Evolutionary conservation across 352 stramenopile species (phyloP).

Genomic region (Pythium scleroteichum): DNA sequence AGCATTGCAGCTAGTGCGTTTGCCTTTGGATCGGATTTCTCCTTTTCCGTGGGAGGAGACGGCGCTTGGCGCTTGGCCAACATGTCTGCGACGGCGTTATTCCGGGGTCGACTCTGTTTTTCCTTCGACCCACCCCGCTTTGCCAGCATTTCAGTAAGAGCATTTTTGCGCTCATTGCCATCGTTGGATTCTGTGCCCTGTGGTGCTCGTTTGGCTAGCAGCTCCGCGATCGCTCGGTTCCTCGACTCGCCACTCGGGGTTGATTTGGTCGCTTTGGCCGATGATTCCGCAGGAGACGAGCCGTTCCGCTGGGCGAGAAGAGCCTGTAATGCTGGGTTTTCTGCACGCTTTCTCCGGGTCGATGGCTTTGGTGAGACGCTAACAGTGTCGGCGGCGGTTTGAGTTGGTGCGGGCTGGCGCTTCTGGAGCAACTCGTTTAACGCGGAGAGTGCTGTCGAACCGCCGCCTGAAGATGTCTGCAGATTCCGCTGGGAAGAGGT

Average conservation of each 20-base stretch:
- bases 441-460: slow-evolving; percentile 17
- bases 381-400: background rate
- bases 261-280: background rate
- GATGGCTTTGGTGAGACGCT: slow-evolving; percentile 1
- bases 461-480: background rate
- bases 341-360: slow-evolving; percentile 10
- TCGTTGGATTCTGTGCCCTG: background rate
- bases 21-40: slow-evolving; percentile 4
- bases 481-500: slow-evolving; percentile 9
- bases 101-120: background rate
- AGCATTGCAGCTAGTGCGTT: slow-evolving; percentile 39
- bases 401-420: slow-evolving; percentile 13
- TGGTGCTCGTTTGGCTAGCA: slow-evolving; percentile 15
- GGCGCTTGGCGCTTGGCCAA: slow-evolving; percentile 5
- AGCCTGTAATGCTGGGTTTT: slow-evolving; percentile 22
- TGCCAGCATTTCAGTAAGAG: slow-evolving; percentile 29
- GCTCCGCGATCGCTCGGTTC: slow-evolving; percentile 18
- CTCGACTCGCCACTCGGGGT: slow-evolving; percentile 8
- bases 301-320: slow-evolving; percentile 21
- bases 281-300: background rate
- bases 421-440: slow-evolving; percentile 23
- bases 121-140: slow-evolving; percentile 24
- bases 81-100: slow-evolving; percentile 17
- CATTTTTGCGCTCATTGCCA: slow-evolving; percentile 19
- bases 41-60: slow-evolving; percentile 4